Evolutionary conservation across 805 yeast genomes (phyloP).

Genomic region (Candida ovalis): DNA sequence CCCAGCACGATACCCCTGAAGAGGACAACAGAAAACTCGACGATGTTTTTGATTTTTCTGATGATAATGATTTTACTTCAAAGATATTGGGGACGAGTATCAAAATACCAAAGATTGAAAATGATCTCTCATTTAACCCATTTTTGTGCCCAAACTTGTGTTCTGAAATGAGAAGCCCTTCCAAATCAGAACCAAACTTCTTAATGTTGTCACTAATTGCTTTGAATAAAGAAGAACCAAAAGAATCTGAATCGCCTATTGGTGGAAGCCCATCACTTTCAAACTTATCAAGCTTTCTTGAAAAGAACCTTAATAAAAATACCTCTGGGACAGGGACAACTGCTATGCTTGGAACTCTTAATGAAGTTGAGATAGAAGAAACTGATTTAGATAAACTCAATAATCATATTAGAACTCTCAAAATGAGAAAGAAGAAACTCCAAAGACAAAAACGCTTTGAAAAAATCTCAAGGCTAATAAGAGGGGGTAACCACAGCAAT

Average conservation of each 20-base stretch:
- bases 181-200: too few species aligned
- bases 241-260: not conserved
- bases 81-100: too few species aligned
- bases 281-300: conserved; percentile 4
- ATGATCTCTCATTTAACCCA: too few species aligned
- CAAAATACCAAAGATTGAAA: too few species aligned
- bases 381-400: conserved; percentile 11
- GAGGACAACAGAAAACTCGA: conserved; percentile 1
- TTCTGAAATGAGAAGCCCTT: too few species aligned
- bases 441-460: conserved; percentile 9
- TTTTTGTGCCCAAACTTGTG: too few species aligned
- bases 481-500: not conserved
- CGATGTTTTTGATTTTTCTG: not conserved
- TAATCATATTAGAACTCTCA: conserved; percentile 10
- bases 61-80: too few species aligned
- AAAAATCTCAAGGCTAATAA: not conserved
- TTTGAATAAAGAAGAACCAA: not conserved
- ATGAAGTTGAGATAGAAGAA: conserved; percentile 5
- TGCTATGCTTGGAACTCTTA: conserved; percentile 1
- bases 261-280: conserved; percentile 1
- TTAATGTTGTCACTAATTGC: not conserved
- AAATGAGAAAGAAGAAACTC: conserved; percentile 12
- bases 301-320: conserved; percentile 1
- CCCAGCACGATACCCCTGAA: conserved; percentile 20
- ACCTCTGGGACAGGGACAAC: not conserved